Conservation (phyloP, 2,329 filamentous ascomycete genomes). For the Chaetothyriales sp. region DNA sequence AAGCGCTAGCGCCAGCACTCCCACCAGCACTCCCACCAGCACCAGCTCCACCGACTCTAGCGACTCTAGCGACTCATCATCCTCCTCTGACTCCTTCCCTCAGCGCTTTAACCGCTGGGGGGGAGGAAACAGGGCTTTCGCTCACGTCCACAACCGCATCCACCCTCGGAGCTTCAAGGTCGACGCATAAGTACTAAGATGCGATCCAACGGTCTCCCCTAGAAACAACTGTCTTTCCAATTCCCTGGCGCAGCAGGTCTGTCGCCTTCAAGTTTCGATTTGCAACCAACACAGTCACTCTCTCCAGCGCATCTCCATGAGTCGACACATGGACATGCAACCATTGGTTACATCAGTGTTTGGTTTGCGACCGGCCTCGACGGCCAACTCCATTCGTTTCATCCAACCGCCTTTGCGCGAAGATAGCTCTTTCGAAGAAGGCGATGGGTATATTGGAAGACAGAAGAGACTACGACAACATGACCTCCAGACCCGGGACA, state of each 20-base stretch:
- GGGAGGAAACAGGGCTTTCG: too few relatives aligned
- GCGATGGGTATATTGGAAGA: neutral
- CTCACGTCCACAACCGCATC: constrained; percentile 10
- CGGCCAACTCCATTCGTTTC: constrained; percentile 6
- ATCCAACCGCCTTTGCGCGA: neutral
- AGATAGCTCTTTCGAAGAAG: neutral
- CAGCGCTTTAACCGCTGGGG: too few relatives aligned
- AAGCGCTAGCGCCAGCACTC: constrained; percentile 1
- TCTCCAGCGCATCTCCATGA: constrained; percentile 10
- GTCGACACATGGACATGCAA: constrained; percentile 16
- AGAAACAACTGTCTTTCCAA: constrained; percentile 1
- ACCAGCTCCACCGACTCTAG: too few relatives aligned
- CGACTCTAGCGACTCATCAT: too few relatives aligned
- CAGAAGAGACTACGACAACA: neutral
- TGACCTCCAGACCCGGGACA: neutral
- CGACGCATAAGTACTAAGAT: constrained; percentile 3
- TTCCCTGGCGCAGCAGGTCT: constrained; percentile 2
- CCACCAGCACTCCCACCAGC: neutral
- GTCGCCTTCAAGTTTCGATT: constrained; percentile 5
- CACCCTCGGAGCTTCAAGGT: constrained; percentile 14
- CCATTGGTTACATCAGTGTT: constrained; percentile 2
- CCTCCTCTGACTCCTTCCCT: too few relatives aligned
- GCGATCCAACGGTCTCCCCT: neutral
- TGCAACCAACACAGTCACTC: constrained; percentile 10
- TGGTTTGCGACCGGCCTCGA: constrained; percentile 14